Percentiles rank a stretch among this genome's conserved stretches.
phyloP scores from a whole-genome alignment of 331 rosid species.

The Malus hybrid region DNA sequence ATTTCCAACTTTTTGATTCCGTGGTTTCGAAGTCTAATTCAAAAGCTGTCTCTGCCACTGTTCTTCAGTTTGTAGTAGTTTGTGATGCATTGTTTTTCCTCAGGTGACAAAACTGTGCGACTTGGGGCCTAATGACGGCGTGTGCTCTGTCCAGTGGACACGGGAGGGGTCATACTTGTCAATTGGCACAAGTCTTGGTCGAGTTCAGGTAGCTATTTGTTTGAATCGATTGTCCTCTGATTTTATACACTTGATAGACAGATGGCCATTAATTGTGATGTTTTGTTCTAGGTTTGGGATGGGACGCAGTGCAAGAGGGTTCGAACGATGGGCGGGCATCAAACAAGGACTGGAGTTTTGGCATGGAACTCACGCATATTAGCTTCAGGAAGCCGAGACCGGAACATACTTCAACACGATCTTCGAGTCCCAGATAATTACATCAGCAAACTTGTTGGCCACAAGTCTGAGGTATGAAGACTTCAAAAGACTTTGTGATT shows the following conservation, averaged over 20 bases:
- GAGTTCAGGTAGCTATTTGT: constrained; percentile 76
- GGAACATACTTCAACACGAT: constrained; percentile 94
- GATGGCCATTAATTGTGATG: background rate
- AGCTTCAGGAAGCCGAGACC: constrained; percentile 95
- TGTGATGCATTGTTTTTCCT: constrained; percentile 1
- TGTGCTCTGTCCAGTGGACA: constrained; percentile 97
- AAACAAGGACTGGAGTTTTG: constrained; percentile 96
- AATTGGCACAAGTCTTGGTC: constrained; percentile 79
- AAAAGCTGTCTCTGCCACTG: background rate
- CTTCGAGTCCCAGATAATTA: constrained; percentile 72
- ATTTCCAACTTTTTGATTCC: background rate
- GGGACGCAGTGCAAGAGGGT: constrained; percentile 86
- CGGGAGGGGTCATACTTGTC: constrained; percentile 91
- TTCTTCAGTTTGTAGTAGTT: background rate
- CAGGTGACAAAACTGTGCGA: constrained; percentile 96
- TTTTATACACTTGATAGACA: background rate
- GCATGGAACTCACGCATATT: constrained; percentile 92
- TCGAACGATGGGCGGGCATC: constrained; percentile 95
- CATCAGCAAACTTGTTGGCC: constrained; percentile 79
- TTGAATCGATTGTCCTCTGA: background rate
- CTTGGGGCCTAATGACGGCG: constrained; percentile 94
- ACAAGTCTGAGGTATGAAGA: constrained; percentile 82
- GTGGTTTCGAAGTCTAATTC: background rate
- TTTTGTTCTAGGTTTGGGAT: constrained; percentile 70
- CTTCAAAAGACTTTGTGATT: background rate